Evolutionary conservation across 2,329 filamentous ascomycete species (phyloP), one percentile per base, ranked within the genome.

Genomic region (Xylaria sp.): DNA sequence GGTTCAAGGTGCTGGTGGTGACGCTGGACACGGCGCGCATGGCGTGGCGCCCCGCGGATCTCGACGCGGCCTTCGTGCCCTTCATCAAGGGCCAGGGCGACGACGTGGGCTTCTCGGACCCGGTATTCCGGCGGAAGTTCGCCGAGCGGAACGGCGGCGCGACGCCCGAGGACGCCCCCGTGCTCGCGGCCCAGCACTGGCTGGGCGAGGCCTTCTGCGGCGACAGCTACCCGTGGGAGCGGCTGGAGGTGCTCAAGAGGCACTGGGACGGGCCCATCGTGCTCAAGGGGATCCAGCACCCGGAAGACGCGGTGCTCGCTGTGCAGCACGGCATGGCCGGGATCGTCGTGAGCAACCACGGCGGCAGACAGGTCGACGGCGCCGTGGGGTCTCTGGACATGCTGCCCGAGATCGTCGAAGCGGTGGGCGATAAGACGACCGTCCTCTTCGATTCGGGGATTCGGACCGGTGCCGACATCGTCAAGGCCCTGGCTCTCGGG

Each of bases 1-100:
- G 90, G 0, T 93, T 84, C 78, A 84, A 83, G 38, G 89, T 88
- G 0, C 81, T 93, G 0, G 86, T 93, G 6, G 88, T 94, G 0
- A 94, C 92, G 0, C 81, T 93, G 0, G 91, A 94, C 76, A 93
- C 90, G 0, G 92, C 87, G 78, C 84, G 84, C 13, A 81, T 93
- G 39, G 86, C 85, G 0, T 94, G 90, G 90, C 82, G 91, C 42
- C 90, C 90, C 0, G 83, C 81, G 0, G 90, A 93, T 73, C 83
- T 93, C 4, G 90, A 92, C 69, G 83, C 84, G 15, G 86, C 82
- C 2, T 90, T 87, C 72, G 73, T 88, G 0, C 86, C 89, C 0
- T 91, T 92, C 69, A 78, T 88, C 31, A 82, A 80, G 44, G 86
- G 86, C 0, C 76, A 86, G 10, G 90, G 90, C 2, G 85, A 86